Evolutionary conservation across 495 filamentous ascomycete genomes (phyloP).

Genomic region (Lophiostoma macrostomum): DNA sequence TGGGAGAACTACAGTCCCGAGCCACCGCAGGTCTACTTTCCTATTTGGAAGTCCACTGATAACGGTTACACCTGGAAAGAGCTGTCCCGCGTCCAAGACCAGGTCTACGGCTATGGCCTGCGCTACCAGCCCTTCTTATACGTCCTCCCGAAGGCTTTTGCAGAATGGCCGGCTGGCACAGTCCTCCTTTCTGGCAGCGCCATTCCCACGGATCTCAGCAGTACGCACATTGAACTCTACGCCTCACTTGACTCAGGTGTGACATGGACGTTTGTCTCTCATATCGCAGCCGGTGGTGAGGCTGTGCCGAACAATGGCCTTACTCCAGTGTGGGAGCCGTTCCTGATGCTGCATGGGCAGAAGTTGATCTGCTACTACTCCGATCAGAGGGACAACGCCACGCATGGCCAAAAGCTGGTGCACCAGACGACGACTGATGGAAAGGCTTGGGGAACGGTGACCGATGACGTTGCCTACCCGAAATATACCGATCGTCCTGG

Average conservation of each 20-base stretch:
- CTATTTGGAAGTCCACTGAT: slow-evolving; percentile 62
- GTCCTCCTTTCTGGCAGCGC: slow-evolving; percentile 61
- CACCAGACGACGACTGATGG: slow-evolving; percentile 60
- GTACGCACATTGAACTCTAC: slow-evolving; percentile 67
- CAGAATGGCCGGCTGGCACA: slow-evolving; percentile 55
- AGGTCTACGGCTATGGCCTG: slow-evolving; percentile 61
- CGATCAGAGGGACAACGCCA: slow-evolving; percentile 60
- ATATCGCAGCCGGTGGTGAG: slow-evolving; percentile 61
- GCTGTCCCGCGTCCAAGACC: slow-evolving; percentile 59
- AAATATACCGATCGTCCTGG: slow-evolving; percentile 63
- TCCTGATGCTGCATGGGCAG: slow-evolving; percentile 53
- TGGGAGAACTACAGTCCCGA: slow-evolving; percentile 62
- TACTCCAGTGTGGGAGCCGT: slow-evolving; percentile 71
- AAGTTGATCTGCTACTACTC: slow-evolving; percentile 65
- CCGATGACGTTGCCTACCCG: slow-evolving; percentile 60
- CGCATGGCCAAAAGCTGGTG: slow-evolving; percentile 63
- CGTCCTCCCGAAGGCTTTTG: slow-evolving; percentile 55
- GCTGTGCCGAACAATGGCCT: slow-evolving; percentile 59
- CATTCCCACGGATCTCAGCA: slow-evolving; percentile 59
- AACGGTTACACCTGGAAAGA: slow-evolving; percentile 60
- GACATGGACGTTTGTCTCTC: slow-evolving; percentile 65
- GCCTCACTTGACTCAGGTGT: slow-evolving; percentile 53
- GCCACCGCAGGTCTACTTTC: slow-evolving; percentile 57
- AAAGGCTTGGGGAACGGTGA: slow-evolving; percentile 54
- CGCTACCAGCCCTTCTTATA: slow-evolving; percentile 68